Evolutionary conservation across 805 yeast genomes (phyloP).

Genomic region (Myxozyma mucilagina): DNA sequence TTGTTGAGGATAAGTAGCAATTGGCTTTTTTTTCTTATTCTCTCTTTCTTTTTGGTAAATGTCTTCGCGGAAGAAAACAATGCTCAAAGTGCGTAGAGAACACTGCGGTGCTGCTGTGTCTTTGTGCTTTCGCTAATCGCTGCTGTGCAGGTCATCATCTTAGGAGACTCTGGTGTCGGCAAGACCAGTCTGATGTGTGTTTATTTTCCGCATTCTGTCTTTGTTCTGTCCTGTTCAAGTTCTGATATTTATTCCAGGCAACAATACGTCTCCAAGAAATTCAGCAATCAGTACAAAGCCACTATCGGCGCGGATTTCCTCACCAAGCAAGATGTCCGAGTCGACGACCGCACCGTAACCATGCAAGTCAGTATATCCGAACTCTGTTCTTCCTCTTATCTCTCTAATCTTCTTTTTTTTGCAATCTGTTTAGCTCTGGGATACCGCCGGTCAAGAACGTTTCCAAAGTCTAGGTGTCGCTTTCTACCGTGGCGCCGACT

Average conservation of each 20-base stretch:
- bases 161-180: conserved; percentile 98
- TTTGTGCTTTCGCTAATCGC: neutral
- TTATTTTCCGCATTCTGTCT: neutral
- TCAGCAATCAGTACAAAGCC: conserved; percentile 93
- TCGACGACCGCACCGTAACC: conserved; percentile 80
- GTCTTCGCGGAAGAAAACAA: conserved; percentile 42
- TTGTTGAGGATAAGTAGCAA: neutral
- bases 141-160: conserved; percentile 69
- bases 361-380: conserved; percentile 45
- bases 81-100: conserved; percentile 44
- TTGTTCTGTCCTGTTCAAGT: neutral
- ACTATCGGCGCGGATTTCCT: conserved; percentile 97
- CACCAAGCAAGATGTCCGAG: conserved; percentile 75
- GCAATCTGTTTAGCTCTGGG: conserved; percentile 67
- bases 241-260: conserved; percentile 45
- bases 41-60: conserved; percentile 14
- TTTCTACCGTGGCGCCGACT: conserved; percentile 95
- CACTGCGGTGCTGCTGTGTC: neutral
- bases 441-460: conserved; percentile 98
- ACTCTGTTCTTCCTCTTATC: neutral
- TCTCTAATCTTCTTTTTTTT: neutral
- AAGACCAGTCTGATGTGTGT: conserved; percentile 83
- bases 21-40: neutral
- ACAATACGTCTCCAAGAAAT: conserved; percentile 92
- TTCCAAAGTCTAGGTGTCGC: conserved; percentile 97